Conservation (phyloP, 2,329 filamentous ascomycete genomes). For the Diaporthe sp. region DNA sequence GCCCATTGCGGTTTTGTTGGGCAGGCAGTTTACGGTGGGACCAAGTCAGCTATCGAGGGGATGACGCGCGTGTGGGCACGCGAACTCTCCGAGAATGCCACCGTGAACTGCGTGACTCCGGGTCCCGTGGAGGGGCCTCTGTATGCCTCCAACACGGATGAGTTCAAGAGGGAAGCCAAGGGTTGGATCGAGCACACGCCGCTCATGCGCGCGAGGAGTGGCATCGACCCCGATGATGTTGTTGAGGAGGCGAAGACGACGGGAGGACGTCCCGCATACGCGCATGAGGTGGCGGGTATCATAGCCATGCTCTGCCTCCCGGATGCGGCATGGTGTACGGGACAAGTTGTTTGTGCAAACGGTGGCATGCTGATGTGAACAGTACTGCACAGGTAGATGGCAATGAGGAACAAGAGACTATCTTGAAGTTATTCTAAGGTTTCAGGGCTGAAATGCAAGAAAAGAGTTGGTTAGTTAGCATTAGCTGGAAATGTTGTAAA, state of each 20-base stretch:
- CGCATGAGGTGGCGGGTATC: conserved; percentile 80
- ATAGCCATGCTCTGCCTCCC: conserved; percentile 81
- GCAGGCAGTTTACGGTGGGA: conserved; percentile 69
- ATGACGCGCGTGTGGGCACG: conserved; percentile 72
- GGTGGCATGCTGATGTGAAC: conserved; percentile 74
- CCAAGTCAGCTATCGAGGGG: conserved; percentile 71
- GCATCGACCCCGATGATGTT: conserved; percentile 72
- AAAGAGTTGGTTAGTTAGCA: not conserved
- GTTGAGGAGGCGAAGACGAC: conserved; percentile 70
- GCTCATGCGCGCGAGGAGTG: conserved; percentile 71
- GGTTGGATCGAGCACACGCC: conserved; percentile 69
- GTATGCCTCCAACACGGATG: conserved; percentile 60
- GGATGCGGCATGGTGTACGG: conserved; percentile 84
- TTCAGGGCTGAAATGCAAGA: not conserved
- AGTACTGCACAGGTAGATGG: not conserved
- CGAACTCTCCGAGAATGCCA: conserved; percentile 66
- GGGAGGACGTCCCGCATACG: conserved; percentile 75
- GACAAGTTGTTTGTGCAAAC: conserved; percentile 84
- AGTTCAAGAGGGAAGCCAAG: conserved; percentile 58
- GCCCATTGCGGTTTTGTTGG: conserved; percentile 66
- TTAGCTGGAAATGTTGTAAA: not conserved
- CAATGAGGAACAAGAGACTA: not conserved
- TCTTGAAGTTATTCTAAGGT: not conserved
- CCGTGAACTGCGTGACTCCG: conserved; percentile 71
- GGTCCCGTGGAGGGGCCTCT: conserved; percentile 68